Base-by-base conservation (phyloP, 306 rosid genomes). In the Sicyos edulis region DNA sequence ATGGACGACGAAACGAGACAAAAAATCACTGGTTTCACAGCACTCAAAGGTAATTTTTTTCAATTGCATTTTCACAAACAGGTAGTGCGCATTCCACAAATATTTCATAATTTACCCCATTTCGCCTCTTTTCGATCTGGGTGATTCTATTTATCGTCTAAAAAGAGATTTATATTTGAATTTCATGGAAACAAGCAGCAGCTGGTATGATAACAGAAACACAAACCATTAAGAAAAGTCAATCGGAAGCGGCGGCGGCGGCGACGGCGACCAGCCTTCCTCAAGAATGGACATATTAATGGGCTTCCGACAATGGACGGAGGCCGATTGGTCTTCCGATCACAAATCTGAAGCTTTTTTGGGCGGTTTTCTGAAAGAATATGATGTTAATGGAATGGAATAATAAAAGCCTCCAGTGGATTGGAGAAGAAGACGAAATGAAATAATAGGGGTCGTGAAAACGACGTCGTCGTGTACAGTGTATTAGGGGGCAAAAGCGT, bases 211-310 rank as follows among this genome's bases (percentile, higher is more conserved):
- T 73, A 70, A 73, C 77, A n/a, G 85, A 72, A 2, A 80, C 76
- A 84, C 73, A 78, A 63, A 57, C 91, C 64, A 66, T 65, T 53
- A 81, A 86, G 80, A 79, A 83, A 37, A 78, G 75, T 0, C 80
- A 72, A 19, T 10, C 80, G 4, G 74, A 16, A 53, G 21, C 58
- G 47, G 70, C 50, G 76, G 52, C 77, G 11, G 68, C 9, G 45
- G 52, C 65, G 69, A 56, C 59, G 52, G 78, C 74, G 62, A 79
- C 57, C 75, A 76, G 79, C 32, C 84, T 93, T 62, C 98, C 98
- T 55, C 87, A 80, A 53, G 97, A 93, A 47, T 93, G 98, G 98
- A 88, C 96, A 0, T 93, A 92, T 76, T 92, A 78, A 88, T 62
- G 22, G 45, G 15, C 17, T 17, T 34, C 15, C 24, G 17, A 34